Conservation (phyloP, 139 green algal species). For the Penium margaritaceum region DNA sequence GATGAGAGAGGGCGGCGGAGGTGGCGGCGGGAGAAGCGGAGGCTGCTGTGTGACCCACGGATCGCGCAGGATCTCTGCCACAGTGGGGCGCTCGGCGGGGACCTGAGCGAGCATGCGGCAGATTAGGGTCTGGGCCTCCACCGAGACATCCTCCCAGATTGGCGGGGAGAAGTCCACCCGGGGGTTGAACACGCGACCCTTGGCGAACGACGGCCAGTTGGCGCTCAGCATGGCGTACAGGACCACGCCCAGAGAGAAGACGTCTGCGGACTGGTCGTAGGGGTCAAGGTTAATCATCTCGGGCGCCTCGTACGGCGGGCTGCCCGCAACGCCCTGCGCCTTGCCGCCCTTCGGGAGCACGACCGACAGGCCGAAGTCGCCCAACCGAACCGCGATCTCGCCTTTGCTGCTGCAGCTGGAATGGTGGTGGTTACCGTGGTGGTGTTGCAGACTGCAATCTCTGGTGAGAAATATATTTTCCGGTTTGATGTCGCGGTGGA, state of each 20-base stretch:
- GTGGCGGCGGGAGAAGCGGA: neutral
- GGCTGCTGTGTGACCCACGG: neutral
- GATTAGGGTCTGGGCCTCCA: neutral
- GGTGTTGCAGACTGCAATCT: neutral
- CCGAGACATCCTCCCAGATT: neutral
- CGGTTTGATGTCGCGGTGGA: conserved; percentile 4
- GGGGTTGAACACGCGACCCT: neutral
- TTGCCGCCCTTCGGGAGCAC: neutral
- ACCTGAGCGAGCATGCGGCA: neutral
- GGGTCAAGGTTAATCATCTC: neutral
- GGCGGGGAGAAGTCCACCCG: neutral
- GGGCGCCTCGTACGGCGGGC: neutral
- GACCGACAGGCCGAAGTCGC: conserved; percentile 1
- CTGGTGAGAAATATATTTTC: conserved; percentile 1
- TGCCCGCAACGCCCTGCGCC: neutral
- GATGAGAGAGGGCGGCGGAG: no score
- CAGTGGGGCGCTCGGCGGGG: neutral
- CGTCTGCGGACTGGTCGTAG: conserved; percentile 1
- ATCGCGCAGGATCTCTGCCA: neutral
- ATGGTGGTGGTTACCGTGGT: neutral
- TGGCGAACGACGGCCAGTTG: neutral
- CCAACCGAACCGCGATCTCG: neutral
- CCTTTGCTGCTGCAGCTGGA: neutral
- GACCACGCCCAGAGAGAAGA: neutral
- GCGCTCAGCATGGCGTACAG: conserved; percentile 1